Evolutionary conservation across 2,329 filamentous ascomycete species (phyloP).

Genomic region (Fusarium sp.): DNA sequence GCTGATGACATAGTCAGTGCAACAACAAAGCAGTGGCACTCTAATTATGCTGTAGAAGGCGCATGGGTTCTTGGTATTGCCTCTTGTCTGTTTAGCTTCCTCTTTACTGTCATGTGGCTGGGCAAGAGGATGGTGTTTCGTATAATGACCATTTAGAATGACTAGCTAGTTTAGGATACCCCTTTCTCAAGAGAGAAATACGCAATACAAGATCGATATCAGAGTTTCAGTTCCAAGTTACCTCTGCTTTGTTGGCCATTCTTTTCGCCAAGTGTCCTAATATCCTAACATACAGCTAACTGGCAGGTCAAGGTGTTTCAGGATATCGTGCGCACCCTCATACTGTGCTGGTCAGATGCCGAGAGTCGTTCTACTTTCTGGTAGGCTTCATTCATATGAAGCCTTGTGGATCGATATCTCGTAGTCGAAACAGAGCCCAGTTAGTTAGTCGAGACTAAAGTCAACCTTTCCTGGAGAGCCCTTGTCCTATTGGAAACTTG

Average conservation of each 20-base stretch:
- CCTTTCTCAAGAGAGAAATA: not conserved
- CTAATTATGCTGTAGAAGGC: conserved; percentile 26
- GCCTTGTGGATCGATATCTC: not conserved
- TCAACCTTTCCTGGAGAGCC: not conserved
- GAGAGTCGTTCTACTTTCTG: not conserved
- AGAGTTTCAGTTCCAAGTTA: not conserved
- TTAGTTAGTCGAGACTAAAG: not conserved
- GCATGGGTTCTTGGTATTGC: conserved; percentile 33
- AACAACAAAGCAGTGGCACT: conserved; percentile 29
- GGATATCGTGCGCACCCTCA: no score
- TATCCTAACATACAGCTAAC: not conserved
- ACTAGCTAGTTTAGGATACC: not conserved
- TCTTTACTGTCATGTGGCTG: conserved; percentile 25
- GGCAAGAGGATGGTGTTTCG: conserved; percentile 18
- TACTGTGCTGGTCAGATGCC: not conserved
- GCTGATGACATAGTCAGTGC: conserved; percentile 66
- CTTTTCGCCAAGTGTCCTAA: no score
- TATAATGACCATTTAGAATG: not conserved
- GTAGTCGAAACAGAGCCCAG: not conserved
- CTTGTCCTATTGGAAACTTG: not conserved
- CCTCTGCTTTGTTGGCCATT: no score
- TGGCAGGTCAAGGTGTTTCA: not conserved
- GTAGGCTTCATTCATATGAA: no score
- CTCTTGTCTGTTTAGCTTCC: conserved; percentile 28
- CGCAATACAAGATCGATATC: not conserved